Percentiles rank a stretch among this genome's conserved stretches.
These are phyloP conservation scores for Alternaria gaisen DNA, from an alignment of 2,329 filamentous ascomycete genomes.

Conservation along the genomic window DNA sequence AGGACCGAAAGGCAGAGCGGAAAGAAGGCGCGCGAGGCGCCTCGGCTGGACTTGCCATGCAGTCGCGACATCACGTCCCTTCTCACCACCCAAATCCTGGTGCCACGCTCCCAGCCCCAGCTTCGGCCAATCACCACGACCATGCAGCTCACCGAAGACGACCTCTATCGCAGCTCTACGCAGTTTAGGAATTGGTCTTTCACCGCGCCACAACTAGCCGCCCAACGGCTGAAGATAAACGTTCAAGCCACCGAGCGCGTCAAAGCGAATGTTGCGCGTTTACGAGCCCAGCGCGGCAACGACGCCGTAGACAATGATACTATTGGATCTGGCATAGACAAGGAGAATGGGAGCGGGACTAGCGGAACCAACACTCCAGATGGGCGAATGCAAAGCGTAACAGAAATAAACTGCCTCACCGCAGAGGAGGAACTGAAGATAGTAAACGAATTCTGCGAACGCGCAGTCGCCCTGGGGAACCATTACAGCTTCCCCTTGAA, in stretches of 20 bases:
- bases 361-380: constrained; percentile 45
- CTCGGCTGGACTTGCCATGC: constrained; percentile 32
- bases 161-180: constrained; percentile 86
- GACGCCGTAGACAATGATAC: constrained; percentile 43
- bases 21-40: not conserved
- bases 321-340: constrained; percentile 39
- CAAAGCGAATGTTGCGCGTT: constrained; percentile 64
- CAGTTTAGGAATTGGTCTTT: constrained; percentile 96
- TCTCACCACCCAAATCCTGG: constrained; percentile 1
- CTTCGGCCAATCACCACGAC: constrained; percentile 15
- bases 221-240: constrained; percentile 82
- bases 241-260: constrained; percentile 75
- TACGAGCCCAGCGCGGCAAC: constrained; percentile 49
- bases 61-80: constrained; percentile 6
- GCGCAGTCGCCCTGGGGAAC: constrained; percentile 64
- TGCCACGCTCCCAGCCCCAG: constrained; percentile 8
- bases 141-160: constrained; percentile 79
- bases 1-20: constrained; percentile 3
- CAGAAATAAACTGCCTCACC: constrained; percentile 79
- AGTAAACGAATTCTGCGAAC: constrained; percentile 78
- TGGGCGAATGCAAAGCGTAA: constrained; percentile 27
- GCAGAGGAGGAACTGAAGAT: constrained; percentile 83
- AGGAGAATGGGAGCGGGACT: constrained; percentile 41
- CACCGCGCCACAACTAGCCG: constrained; percentile 73
- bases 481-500: constrained; percentile 68